Conservation (phyloP, 371 early-diverging fungal genomes). For the Circinella minor region DNA sequence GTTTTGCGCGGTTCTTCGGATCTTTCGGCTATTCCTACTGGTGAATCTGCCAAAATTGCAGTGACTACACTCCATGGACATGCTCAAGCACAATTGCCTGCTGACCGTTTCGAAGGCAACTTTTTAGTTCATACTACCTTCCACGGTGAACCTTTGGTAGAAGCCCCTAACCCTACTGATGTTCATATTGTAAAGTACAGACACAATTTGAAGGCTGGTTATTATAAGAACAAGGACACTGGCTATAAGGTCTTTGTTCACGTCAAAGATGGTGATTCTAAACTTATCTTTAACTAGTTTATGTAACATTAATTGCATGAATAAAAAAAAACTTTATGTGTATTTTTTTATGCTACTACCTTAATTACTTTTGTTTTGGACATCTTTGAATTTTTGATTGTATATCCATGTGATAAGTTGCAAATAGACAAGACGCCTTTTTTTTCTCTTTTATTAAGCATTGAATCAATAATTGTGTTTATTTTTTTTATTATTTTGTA, state of each 20-base stretch:
- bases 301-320: too few species aligned
- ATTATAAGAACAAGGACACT: conserved; percentile 26
- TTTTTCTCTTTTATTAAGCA: too few species aligned
- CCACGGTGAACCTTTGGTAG: conserved; percentile 14
- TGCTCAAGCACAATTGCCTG: conserved; percentile 13
- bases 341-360: background rate
- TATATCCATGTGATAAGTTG: too few species aligned
- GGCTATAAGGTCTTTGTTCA: conserved; percentile 17
- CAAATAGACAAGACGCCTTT: too few species aligned
- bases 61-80: conserved; percentile 7
- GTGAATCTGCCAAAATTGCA: background rate
- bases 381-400: too few species aligned
- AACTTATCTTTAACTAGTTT: conserved; percentile 20
- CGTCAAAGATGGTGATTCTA: conserved; percentile 21
- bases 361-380: too few species aligned
- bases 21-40: conserved; percentile 9
- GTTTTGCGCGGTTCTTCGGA: conserved; percentile 17
- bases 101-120: conserved; percentile 22
- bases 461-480: too few species aligned
- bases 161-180: conserved; percentile 28
- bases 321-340: too few species aligned
- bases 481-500: too few species aligned
- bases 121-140: conserved; percentile 20
- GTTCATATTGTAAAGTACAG: conserved; percentile 27
- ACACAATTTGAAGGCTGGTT: conserved; percentile 25